Conservation (phyloP, 176 grass and related monocot species). For the Urochloa ruziziensis region DNA sequence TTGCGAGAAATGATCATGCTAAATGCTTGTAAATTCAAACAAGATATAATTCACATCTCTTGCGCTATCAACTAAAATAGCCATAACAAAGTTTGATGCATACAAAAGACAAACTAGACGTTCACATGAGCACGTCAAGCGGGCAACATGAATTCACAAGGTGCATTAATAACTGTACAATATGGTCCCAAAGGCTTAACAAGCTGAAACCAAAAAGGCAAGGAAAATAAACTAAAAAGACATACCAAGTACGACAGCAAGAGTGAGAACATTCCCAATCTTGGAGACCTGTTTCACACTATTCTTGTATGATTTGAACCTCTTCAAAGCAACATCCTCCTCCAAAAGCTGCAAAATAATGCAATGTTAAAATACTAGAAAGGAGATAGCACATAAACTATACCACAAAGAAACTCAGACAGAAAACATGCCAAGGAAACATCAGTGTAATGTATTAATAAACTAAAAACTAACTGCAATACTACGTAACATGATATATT, state of each 20-base stretch:
- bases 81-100: neutral
- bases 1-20: neutral
- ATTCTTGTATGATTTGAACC: constrained; percentile 76
- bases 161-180: neutral
- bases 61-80: neutral
- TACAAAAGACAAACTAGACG: neutral
- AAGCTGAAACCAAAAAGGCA: constrained; percentile 2
- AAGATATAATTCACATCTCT: neutral
- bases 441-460: neutral
- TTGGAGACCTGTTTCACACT: constrained; percentile 64
- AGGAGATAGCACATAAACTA: neutral
- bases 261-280: constrained; percentile 58
- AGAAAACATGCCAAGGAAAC: neutral
- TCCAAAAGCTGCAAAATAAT: constrained; percentile 56
- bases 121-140: neutral
- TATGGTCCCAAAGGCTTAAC: neutral
- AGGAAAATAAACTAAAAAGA: neutral
- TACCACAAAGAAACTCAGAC: neutral
- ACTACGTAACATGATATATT: neutral
- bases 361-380: constrained; percentile 11
- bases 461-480: neutral
- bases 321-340: constrained; percentile 71
- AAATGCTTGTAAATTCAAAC: neutral
- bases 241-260: constrained; percentile 57
- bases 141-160: neutral